Base-by-base conservation (phyloP, 2,329 filamentous ascomycete species). In the Monosporascus sp. region DNA sequence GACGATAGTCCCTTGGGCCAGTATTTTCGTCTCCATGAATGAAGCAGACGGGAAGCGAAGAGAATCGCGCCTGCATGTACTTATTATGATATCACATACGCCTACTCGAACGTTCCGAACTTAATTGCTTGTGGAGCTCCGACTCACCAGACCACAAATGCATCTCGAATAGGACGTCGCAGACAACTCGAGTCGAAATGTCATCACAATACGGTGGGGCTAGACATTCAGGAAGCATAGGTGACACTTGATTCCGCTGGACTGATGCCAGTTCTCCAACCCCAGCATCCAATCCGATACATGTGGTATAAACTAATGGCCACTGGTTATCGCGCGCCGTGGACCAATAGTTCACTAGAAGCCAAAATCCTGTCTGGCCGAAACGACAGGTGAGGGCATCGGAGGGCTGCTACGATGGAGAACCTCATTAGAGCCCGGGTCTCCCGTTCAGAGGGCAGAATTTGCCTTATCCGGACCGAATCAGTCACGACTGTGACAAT, bases 11-110 rank as follows among this genome's bases (percentile, higher is more conserved):
- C 64, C 61, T 62, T 60, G 51, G 24, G 61, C 61, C 17, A 66
- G 58, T 62, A 67, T 62, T 60, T 57, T 58, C 54, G 53, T 55
- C 57, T 64, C 65, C 66, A 68, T 67, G 59, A 60, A 66, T 27
- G 45, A 59, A 45, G 61, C 47, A 60, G 42, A 55, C 39, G 47
- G 55, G 51, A 57, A 52, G 14, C 51, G 15, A 31, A 59, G 56
- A 57, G 55, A 58, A 57, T 36, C 52, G 57, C 56, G 52, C 52
- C 56, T 57, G 60, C 52, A 56, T 51, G 58, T 67, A 67, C 60
- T 62, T 64, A 57, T 63, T 53, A 60, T 57, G 52, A 59, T 60
- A 65, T 62, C 56, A 65, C 57, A 46, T 37, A 37, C 15, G 11
- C 24, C 42, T 22, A 18, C 42, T 46, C 42, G 24, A 46, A 46